Conservation (phyloP, 805 yeast species). For the Monosporozyma servazzii region DNA sequence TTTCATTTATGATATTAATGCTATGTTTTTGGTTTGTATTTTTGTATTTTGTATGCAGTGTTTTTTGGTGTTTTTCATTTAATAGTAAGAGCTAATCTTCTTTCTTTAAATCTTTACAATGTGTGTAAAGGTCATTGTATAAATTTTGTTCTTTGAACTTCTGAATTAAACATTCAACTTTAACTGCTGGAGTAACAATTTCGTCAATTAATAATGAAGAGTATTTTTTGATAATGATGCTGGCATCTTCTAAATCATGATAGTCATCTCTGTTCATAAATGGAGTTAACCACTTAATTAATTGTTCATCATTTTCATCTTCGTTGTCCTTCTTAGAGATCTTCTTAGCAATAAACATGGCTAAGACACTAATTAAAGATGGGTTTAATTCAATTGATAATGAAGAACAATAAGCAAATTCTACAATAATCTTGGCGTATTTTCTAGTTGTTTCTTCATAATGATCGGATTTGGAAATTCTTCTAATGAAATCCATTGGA, state of each 20-base stretch:
- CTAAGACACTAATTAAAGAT: conserved; percentile 70
- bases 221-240: conserved; percentile 12
- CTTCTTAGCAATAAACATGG: conserved; percentile 70
- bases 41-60: background rate
- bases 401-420: conserved; percentile 66
- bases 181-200: conserved; percentile 24
- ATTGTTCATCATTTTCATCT: conserved; percentile 17
- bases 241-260: conserved; percentile 14
- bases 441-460: conserved; percentile 78
- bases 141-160: conserved; percentile 19
- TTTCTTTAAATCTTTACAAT: conserved; percentile 9
- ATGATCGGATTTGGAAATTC: conserved; percentile 84
- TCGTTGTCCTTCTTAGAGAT: conserved; percentile 32
- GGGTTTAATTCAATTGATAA: conserved; percentile 66
- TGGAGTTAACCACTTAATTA: background rate
- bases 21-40: background rate
- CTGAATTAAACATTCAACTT: conserved; percentile 18
- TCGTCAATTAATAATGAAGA: conserved; percentile 22
- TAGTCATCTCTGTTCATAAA: conserved; percentile 9
- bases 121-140: conserved; percentile 10
- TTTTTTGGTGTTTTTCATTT: too few relatives aligned
- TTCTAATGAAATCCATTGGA: conserved; percentile 80
- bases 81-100: background rate
- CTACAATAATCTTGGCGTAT: conserved; percentile 72
- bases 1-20: background rate